Percentiles rank a stretch among this genome's conserved stretches.
These are phyloP conservation scores for Aspergillus amoenus DNA, from an alignment of 2,329 filamentous ascomycete genomes.

Conservation along the genomic window DNA sequence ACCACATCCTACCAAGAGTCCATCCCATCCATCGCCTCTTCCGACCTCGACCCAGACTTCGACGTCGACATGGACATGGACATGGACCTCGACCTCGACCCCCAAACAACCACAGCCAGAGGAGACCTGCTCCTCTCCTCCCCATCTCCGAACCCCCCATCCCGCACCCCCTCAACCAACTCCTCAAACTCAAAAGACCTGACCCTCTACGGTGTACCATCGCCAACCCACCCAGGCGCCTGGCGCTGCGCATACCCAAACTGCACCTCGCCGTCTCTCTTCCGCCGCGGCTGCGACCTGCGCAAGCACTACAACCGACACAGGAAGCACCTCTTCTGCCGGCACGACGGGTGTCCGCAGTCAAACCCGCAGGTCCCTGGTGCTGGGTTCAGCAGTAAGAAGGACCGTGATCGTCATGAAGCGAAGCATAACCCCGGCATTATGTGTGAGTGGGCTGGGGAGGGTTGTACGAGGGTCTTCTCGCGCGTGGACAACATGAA, in stretches of 20 bases:
- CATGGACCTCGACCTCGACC: constrained; percentile 6
- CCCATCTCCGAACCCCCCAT: constrained; percentile 5
- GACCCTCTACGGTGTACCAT: constrained; percentile 32
- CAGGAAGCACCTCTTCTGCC: constrained; percentile 61
- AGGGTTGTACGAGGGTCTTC: constrained; percentile 58
- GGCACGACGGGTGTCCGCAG: constrained; percentile 58
- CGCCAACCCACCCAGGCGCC: constrained; percentile 35
- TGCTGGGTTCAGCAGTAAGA: constrained; percentile 63
- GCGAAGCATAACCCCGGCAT: constrained; percentile 64
- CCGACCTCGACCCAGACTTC: neutral
- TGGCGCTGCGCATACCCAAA: constrained; percentile 61
- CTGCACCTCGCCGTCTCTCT: constrained; percentile 59
- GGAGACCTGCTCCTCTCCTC: neutral
- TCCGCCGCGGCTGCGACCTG: constrained; percentile 60
- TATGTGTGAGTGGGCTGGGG: constrained; percentile 52
- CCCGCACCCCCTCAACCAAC: neutral
- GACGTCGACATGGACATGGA: constrained; percentile 1
- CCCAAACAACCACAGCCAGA: neutral
- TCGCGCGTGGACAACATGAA: constrained; percentile 64
- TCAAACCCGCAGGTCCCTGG: constrained; percentile 56
- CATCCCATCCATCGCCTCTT: neutral
- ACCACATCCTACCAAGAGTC: neutral
- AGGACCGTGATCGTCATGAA: constrained; percentile 61
- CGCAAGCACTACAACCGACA: constrained; percentile 64
- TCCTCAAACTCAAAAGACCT: constrained; percentile 23